Evolutionary conservation across 2,329 filamentous ascomycete species (phyloP), one percentile per base, ranked within the genome.

Genomic region (Chrysosporium keratinophilum): DNA sequence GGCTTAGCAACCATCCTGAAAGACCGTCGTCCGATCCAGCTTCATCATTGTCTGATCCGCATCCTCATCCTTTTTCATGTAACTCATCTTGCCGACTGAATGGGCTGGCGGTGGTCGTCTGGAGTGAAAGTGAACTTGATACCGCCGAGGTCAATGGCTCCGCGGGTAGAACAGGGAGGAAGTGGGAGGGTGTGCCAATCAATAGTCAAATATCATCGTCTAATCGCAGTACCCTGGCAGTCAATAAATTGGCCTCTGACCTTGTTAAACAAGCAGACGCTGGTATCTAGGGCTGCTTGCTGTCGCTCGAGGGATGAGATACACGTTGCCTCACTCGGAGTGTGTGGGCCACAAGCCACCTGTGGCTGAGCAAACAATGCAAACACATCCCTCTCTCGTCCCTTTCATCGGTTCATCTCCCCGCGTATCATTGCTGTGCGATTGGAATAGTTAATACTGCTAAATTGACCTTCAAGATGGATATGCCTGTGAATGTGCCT

Each of bases 1-100:
- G 33, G 9, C 23, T 41, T 56, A 54, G 54, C 59, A 62, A 96
- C 93, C 93, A 85, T 98, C 93, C 78, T 97, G 93, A 73, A 97
- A 97, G 61, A 98, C 93, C 65, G 91, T 89, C 54, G 91, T 96
- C 67, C 94, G 85, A 76, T 98, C 93, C 66, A 97, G 88, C 80
- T 91, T 95, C 78, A 97, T 86, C 77, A 97, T 81, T 69, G 87
- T 85, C 70, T 85, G 82, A 70, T 96, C 91, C 69, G 85, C 88
- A 78, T 98, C 93, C 80, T 97, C 93, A 74, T 98, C 91, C 79
- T 95, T 97, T 78, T 98, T 98, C 78, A 91, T 85, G 81, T 93
- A 95, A 75, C 86, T 93, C 90, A 95, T 95, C 20, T 57, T 71
- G 69, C 58, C 59, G 58, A 40, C 17, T 51, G 7, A 23, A 42